Base-by-base conservation (phyloP, 106 monocot genomes). In the Apostasia shenzhenica region DNA sequence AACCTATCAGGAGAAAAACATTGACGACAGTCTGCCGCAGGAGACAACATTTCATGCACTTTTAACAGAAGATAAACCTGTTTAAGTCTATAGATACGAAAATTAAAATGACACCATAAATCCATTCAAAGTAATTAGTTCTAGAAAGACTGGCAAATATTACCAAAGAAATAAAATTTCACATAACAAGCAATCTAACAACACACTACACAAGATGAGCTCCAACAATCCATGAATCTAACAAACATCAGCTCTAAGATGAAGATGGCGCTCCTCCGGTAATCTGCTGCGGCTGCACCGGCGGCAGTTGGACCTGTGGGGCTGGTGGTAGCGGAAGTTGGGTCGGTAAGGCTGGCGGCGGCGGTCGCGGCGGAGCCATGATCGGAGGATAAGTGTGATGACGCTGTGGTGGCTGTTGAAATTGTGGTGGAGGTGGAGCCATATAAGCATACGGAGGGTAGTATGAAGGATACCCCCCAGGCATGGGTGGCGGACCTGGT, bases 401-500 rank as follows among this genome's bases (percentile, higher is more conserved):
- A 14, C 84, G 88, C 55, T 76, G 90, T 26, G 26, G 26, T 26
- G 26, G 26, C 56, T 56, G 56, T 13, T 82, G 81, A 42, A 75
- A 78, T 52, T 76, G 81, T 46, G 78, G 77, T 7, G 77, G 87
- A 1, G 79, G 77, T 2, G 76, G 86, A 10, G 81, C 73, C 80
- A 79, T 81, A 75, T 88, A 90, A 41, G 83, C 90, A 67, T 90
- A 90, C 43, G 86, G 83, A 52, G 84, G 84, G 57, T 95, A 88
- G 45, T 82, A 80, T 1, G 75, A 78, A 6, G 80, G 90, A 52
- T 90, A 87, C 56, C 86, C 92, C 8, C 77, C 81, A 26, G 78
- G 87, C 14, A 68, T 78, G 5, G 78, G 88, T 2, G 76, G 78
- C 45, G 78, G 71, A 5, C 12, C 7, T 14, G 39, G 64, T 7